A percentile compares a stretch with the other conserved stretches of the same genome.
These are phyloP conservation scores for Colletotrichum nymphaeae DNA, from an alignment of 2,329 filamentous ascomycete species.

Conservation along the genomic window DNA sequence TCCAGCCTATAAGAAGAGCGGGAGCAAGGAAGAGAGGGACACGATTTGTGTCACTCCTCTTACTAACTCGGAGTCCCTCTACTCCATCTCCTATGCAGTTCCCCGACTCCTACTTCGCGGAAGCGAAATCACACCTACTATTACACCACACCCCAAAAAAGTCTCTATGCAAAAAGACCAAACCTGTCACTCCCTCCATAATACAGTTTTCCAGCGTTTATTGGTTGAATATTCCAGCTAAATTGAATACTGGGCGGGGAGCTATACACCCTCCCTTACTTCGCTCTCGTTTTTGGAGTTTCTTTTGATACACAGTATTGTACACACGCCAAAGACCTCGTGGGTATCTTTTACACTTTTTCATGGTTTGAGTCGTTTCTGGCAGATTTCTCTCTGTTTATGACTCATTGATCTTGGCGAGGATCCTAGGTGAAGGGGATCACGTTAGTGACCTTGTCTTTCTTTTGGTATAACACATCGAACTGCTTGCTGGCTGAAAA, in stretches of 20 bases:
- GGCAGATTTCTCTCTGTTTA: not conserved
- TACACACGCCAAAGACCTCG: constrained; percentile 36
- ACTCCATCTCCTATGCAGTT: not conserved
- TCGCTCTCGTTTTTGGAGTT: constrained; percentile 17
- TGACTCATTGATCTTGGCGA: constrained; percentile 98
- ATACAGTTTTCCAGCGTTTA: not conserved
- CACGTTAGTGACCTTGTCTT: constrained; percentile 23
- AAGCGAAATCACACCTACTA: not conserved
- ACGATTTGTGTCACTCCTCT: not conserved
- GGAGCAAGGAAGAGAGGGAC: not conserved
- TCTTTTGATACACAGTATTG: constrained; percentile 46
- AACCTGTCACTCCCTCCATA: not conserved
- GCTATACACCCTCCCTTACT: not conserved
- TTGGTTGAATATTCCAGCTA: not conserved
- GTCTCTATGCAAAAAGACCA: constrained; percentile 7
- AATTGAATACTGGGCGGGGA: not conserved
- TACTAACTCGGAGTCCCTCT: not conserved
- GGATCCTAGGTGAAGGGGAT: constrained; percentile 70
- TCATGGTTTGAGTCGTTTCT: not conserved
- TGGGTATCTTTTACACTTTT: constrained; percentile 43
- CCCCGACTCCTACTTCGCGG: not conserved
- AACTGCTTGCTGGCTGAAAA: not conserved
- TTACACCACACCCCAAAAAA: not conserved
- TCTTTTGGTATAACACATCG: constrained; percentile 10
- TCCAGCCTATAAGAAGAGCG: not conserved